Base-by-base conservation (phyloP, 768 basidiomycete species). In the Neoboletus subvelutipes region DNA sequence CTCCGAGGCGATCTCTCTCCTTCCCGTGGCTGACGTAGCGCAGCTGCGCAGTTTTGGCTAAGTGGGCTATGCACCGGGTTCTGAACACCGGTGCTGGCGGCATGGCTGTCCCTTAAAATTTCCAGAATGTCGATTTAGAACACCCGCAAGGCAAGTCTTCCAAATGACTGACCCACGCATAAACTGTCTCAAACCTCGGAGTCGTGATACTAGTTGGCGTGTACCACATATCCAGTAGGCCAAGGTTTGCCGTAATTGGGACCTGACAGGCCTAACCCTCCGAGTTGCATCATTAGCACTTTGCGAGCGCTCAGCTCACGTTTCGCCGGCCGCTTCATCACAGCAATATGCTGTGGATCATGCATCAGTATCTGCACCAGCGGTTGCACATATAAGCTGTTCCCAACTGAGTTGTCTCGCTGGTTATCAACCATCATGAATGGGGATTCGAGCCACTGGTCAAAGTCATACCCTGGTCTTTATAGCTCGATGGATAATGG, bases 261-360 rank as follows among this genome's bases (percentile, higher is more conserved):
- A n/a, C 24, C 26, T 8, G 36, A 13, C 28, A 18, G n/a, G 17
- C 34, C 40, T 13, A 28, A 18, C n/a, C 41, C 28, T 36, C 24
- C 31, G n/a, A 36, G 11, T 47, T 43, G 45, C 17, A 20, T n/a
- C 28, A 41, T 11, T 33, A 6, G 37, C 15, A 33, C 26, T 53
- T 41, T 52, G 49, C 26, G 28, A 36, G 54, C 50, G 60, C 47
- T 22, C 18, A 40, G 12, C 24, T 46, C 33, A 15, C 41, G 48
- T 56, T 34, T 18, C 26, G 20, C 4, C 39, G 17, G 37, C 48
- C 29, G 50, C 36, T 36, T 39, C 45, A 4, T 57, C 50, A 68
- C 67, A 68, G 67, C 65, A 68, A 59, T 0, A 53, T 70, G 63
- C 67, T 68, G 68, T 70, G 34, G 39, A 54, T 41, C 18, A 22